phyloP scores from a whole-genome alignment of 2,329 filamentous ascomycete genomes.

The Fusarium graminum region DNA sequence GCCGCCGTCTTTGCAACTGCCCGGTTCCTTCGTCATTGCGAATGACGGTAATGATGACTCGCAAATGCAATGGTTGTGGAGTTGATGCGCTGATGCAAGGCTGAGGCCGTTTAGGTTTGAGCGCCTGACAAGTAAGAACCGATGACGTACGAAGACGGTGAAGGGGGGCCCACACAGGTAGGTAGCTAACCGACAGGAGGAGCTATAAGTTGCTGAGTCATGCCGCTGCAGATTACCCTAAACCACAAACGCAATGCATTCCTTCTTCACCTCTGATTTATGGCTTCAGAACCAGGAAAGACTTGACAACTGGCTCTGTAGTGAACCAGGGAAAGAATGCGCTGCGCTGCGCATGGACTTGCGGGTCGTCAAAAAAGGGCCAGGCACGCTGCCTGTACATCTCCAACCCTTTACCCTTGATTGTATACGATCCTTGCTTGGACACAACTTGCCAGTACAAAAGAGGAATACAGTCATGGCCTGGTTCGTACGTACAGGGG shows the following conservation, averaged over 20 bases:
- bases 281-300: too few relatives aligned
- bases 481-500: fast-evolving
- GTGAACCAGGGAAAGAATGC: not conserved
- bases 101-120: slow-evolving; percentile 28
- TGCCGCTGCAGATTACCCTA: not conserved
- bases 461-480: not conserved
- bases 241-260: not conserved
- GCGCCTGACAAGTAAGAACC: slow-evolving; percentile 28
- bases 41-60: slow-evolving; percentile 12
- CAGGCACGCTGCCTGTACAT: slow-evolving; percentile 7
- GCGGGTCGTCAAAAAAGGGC: slow-evolving; percentile 12
- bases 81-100: slow-evolving; percentile 37
- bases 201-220: slow-evolving; percentile 13
- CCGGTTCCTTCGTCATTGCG: slow-evolving; percentile 9
- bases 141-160: slow-evolving; percentile 37
- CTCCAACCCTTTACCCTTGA: not conserved
- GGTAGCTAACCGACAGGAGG: slow-evolving; percentile 5
- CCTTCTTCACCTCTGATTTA: too few relatives aligned
- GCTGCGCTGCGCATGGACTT: not conserved
- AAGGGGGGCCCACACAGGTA: slow-evolving; percentile 30
- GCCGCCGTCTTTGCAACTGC: slow-evolving; percentile 21
- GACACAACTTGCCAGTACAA: not conserved
- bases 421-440: not conserved
- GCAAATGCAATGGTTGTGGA: slow-evolving; percentile 13
- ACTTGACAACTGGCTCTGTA: not conserved